These are phyloP conservation scores for Xylaria sp. DNA, from an alignment of 2,329 filamentous ascomycete genomes.

Conservation along the genomic window DNA sequence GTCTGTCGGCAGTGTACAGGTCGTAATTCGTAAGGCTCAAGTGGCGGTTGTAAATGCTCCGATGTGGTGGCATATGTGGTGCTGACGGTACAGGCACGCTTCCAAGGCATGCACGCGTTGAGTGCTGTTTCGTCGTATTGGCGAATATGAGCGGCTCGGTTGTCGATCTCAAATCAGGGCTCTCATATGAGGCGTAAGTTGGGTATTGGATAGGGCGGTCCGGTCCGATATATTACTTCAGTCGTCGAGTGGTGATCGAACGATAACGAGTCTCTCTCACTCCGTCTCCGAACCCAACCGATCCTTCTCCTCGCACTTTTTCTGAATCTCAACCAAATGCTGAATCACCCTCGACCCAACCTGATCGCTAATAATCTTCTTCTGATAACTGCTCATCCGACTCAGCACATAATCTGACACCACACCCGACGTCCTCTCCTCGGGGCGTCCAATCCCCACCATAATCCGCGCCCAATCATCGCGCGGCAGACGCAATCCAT, in stretches of 20 bases:
- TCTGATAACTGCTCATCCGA: constrained; percentile 54
- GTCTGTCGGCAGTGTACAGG: no score
- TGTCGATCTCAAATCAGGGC: background rate
- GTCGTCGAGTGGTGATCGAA: no score
- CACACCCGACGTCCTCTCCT: constrained; percentile 56
- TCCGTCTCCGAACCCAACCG: no score
- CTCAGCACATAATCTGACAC: constrained; percentile 75
- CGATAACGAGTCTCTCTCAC: no score
- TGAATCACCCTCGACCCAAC: constrained; percentile 47
- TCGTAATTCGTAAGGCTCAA: no score
- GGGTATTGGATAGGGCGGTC: no score
- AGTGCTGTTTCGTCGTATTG: background rate
- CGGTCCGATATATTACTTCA: no score
- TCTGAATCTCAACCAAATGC: background rate
- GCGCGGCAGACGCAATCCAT: constrained; percentile 36
- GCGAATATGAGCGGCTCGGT: background rate
- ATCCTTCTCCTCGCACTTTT: background rate
- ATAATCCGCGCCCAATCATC: constrained; percentile 58
- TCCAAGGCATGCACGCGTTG: background rate
- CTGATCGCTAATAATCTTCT: constrained; percentile 44
- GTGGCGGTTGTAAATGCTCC: no score
- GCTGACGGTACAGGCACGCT: background rate
- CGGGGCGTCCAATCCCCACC: constrained; percentile 82
- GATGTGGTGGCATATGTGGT: no score
- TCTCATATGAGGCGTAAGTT: background rate